These are phyloP conservation scores for Annona squamosa DNA, from an alignment of 164 flowering plant genomes.

Conservation along the genomic window DNA sequence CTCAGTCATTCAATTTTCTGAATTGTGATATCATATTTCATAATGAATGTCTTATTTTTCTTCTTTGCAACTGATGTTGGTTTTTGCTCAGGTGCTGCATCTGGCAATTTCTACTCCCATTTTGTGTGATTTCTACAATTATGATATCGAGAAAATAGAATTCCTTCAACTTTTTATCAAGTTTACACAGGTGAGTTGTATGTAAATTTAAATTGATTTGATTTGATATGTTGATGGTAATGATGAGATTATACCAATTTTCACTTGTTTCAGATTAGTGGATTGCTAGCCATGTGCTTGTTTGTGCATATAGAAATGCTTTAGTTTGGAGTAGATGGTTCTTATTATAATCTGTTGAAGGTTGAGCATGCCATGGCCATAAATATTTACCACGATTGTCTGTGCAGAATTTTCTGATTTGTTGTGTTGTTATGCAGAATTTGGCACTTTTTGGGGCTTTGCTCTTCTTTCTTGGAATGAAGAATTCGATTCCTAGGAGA, in stretches of 20 bases:
- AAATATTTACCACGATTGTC: neutral
- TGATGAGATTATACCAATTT: too few species aligned
- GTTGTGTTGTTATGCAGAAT: conserved; percentile 26
- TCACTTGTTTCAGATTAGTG: too few species aligned
- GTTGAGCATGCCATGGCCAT: too few species aligned
- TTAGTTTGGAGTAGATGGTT: too few species aligned
- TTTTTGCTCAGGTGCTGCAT: conserved; percentile 31
- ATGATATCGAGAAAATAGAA: conserved; percentile 34
- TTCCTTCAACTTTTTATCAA: conserved; percentile 39
- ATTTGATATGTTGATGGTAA: too few species aligned
- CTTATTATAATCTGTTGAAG: too few species aligned
- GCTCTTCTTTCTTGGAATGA: conserved; percentile 66
- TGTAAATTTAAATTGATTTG: too few species aligned
- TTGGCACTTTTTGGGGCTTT: conserved; percentile 62
- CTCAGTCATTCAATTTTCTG: too few species aligned
- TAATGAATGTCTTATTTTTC: too few species aligned
- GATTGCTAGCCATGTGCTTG: too few species aligned
- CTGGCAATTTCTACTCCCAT: conserved; percentile 35
- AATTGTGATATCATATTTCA: too few species aligned
- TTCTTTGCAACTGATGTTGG: neutral
- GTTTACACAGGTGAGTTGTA: conserved; percentile 37
- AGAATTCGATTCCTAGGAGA: conserved; percentile 46
- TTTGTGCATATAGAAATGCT: too few species aligned
- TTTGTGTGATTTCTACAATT: conserved; percentile 55
- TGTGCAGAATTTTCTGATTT: neutral